These are phyloP conservation scores for Gryganskiella cystojenkinii DNA, from an alignment of 192 early-diverging fungal species.

Conservation along the genomic window DNA sequence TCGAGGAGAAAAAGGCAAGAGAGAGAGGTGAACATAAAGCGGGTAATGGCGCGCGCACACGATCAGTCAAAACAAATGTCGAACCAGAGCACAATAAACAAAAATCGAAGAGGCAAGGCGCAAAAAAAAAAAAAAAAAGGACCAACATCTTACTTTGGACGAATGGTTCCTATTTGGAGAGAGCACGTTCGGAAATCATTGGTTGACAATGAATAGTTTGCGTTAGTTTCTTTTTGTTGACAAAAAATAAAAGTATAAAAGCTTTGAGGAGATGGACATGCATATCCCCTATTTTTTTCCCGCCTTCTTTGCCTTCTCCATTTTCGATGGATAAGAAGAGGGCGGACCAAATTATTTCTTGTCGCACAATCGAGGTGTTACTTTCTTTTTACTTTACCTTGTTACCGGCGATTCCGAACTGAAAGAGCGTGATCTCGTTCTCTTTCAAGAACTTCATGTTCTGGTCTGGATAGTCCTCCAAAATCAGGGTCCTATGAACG, in stretches of 20 bases:
- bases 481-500: slow-evolving; percentile 79
- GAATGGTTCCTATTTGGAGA: slow-evolving; percentile 65
- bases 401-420: slow-evolving; percentile 92
- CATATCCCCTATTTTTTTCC: too few relatives aligned
- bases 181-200: slow-evolving; percentile 36
- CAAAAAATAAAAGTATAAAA: neutral
- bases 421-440: slow-evolving; percentile 84
- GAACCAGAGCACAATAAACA: neutral
- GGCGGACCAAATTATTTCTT: too few relatives aligned
- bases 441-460: slow-evolving; percentile 87
- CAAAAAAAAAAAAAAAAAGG: neutral
- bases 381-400: slow-evolving; percentile 68
- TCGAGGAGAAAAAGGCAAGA: neutral
- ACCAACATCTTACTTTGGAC: slow-evolving; percentile 63
- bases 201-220: slow-evolving; percentile 12
- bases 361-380: too few relatives aligned
- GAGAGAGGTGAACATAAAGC: neutral
- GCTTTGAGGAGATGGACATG: slow-evolving; percentile 2
- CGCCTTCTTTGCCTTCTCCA: too few relatives aligned
- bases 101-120: neutral
- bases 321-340: too few relatives aligned
- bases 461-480: slow-evolving; percentile 92
- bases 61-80: neutral
- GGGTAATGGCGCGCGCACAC: neutral
- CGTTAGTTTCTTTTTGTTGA: neutral